phyloP scores from a whole-genome alignment of 345 rosid species.

The Syzygium oleosum region DNA sequence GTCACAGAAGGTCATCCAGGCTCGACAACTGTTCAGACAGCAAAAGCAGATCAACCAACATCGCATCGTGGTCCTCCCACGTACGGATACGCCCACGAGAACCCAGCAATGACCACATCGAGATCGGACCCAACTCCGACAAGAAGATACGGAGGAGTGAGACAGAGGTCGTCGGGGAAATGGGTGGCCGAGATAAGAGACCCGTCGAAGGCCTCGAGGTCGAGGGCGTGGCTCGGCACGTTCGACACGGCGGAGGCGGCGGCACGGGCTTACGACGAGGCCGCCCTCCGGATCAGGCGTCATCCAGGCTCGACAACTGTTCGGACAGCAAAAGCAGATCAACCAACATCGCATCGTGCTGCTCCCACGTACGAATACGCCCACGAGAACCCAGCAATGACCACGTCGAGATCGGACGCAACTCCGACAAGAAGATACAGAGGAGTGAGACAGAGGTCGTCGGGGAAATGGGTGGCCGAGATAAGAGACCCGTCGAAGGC shows the following conservation, averaged over 20 bases:
- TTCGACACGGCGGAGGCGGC: slow-evolving; percentile 85
- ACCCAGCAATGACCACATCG: neutral
- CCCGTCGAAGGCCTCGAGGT: slow-evolving; percentile 58
- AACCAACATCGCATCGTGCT: neutral
- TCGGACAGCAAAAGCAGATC: slow-evolving; percentile 1
- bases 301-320: neutral
- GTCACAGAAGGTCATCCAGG: neutral
- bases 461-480: slow-evolving; percentile 99
- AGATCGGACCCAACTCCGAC: slow-evolving; percentile 20
- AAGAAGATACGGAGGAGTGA: slow-evolving; percentile 77
- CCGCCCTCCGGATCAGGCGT: slow-evolving; percentile 71
- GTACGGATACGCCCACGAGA: slow-evolving; percentile 27
- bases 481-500: slow-evolving; percentile 86
- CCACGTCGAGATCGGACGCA: neutral
- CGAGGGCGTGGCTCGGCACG: slow-evolving; percentile 86
- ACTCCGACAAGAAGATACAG: slow-evolving; percentile 60
- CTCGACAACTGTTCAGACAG: neutral
- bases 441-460: slow-evolving; percentile 88
- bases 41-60: neutral
- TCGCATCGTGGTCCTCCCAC: neutral
- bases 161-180: slow-evolving; percentile 92
- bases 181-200: slow-evolving; percentile 98
- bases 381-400: slow-evolving; percentile 2
- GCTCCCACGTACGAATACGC: slow-evolving; percentile 25
- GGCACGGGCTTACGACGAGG: slow-evolving; percentile 82